Evolutionary conservation across 192 early-diverging fungal species (phyloP).

Genomic region (Entomortierella parvispora): DNA sequence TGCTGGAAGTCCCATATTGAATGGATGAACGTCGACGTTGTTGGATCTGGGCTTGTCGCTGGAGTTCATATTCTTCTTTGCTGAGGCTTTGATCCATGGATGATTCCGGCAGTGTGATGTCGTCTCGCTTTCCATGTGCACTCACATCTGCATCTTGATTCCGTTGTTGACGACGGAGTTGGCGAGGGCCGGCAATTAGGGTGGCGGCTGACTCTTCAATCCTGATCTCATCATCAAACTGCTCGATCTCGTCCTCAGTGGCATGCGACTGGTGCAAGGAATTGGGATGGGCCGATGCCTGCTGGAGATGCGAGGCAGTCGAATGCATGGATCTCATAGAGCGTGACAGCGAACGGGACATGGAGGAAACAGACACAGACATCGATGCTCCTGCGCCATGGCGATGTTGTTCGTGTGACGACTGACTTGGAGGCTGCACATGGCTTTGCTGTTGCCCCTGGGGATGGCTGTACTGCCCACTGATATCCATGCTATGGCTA

Average conservation of each 20-base stretch:
- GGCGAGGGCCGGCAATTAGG: too few relatives aligned
- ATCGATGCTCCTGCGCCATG: conserved; percentile 1
- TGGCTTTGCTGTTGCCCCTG: not conserved
- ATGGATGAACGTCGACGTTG: not conserved
- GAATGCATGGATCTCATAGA: too few relatives aligned
- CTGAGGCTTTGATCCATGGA: conserved; percentile 27
- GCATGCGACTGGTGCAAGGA: too few relatives aligned
- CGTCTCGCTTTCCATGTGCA: not conserved
- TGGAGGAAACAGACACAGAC: not conserved
- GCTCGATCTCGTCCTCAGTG: too few relatives aligned
- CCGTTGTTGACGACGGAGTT: too few relatives aligned
- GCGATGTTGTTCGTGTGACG: not conserved
- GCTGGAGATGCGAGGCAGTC: too few relatives aligned
- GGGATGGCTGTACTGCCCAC: not conserved
- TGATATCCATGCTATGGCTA: not conserved
- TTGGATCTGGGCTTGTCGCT: conserved; percentile 11
- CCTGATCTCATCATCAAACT: too few relatives aligned
- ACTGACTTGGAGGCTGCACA: not conserved
- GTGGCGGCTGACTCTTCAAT: too few relatives aligned
- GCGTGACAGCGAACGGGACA: too few relatives aligned
- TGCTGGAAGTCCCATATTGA: not conserved
- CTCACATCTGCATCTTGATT: too few relatives aligned
- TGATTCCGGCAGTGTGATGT: not conserved
- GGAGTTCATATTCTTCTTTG: conserved; percentile 12
- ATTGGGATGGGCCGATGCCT: too few relatives aligned